Evolutionary conservation across 148 eudicot species (phyloP).

Genomic region (Fagopyrum tataricum): DNA sequence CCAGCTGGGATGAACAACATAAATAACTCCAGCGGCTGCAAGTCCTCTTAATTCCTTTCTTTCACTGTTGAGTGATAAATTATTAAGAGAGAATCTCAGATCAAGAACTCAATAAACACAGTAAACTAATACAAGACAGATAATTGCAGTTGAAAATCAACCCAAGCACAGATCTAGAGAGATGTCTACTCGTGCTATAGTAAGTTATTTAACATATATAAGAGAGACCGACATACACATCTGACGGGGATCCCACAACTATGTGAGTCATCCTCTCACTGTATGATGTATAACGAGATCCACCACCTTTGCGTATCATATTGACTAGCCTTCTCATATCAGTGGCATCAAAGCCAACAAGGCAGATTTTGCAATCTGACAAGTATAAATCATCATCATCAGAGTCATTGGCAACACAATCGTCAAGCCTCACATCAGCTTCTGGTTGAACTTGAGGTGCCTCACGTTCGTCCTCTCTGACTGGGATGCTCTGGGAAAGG

Average conservation of each 20-base stretch:
- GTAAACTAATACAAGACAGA: background rate
- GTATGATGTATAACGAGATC: conserved; percentile 80
- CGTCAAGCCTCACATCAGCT: conserved; percentile 33
- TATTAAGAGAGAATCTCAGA: background rate
- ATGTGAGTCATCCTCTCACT: conserved; percentile 82
- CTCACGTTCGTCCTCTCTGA: conserved; percentile 30
- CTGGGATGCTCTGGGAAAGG: conserved; percentile 43
- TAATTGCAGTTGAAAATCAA: background rate
- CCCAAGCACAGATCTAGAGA: background rate
- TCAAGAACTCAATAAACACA: conserved; percentile 6
- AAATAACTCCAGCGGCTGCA: conserved; percentile 80
- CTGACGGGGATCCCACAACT: conserved; percentile 84
- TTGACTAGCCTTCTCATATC: conserved; percentile 68
- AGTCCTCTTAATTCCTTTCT: conserved; percentile 72
- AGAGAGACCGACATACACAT: conserved; percentile 45
- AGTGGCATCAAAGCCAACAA: conserved; percentile 74
- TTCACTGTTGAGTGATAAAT: conserved; percentile 48
- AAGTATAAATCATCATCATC: conserved; percentile 85
- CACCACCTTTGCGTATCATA: conserved; percentile 91
- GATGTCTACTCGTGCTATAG: background rate
- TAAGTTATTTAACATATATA: background rate
- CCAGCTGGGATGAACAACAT: conserved; percentile 60
- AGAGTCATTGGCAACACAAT: conserved; percentile 70
- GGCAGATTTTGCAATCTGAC: conserved; percentile 75
- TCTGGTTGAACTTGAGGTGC: conserved; percentile 25